Evolutionary conservation across 768 basidiomycete species (phyloP).

Genomic region (Mycena alexandri): DNA sequence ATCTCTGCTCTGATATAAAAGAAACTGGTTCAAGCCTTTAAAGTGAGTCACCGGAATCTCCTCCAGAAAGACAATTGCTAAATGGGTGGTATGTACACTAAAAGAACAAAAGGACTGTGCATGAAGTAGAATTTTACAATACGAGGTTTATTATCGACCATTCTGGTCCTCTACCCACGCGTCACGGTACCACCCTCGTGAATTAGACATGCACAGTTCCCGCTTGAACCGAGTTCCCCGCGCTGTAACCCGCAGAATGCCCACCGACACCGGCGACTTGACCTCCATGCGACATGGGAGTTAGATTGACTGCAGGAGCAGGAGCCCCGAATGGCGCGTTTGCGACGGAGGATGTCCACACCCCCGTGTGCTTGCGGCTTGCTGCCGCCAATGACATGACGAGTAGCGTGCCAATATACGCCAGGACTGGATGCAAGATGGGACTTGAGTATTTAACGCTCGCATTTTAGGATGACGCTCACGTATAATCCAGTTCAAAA

Average conservation of each 20-base stretch:
- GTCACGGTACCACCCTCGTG: too few relatives aligned
- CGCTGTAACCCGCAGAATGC: not conserved
- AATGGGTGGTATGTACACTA: too few relatives aligned
- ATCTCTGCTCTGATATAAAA: too few relatives aligned
- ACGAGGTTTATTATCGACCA: too few relatives aligned
- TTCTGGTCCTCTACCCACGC: too few relatives aligned
- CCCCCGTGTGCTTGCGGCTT: conserved; percentile 19
- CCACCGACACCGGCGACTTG: not conserved
- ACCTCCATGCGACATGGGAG: not conserved
- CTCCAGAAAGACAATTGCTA: too few relatives aligned
- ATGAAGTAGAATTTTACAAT: too few relatives aligned
- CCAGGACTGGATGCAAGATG: conserved; percentile 2
- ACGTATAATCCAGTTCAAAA: conserved; percentile 28
- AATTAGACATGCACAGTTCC: not conserved
- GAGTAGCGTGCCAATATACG: conserved; percentile 7
- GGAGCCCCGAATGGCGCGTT: conserved; percentile 5
- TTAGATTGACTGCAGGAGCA: not conserved
- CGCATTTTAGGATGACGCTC: not conserved
- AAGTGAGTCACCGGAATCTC: too few relatives aligned
- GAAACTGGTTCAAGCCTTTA: too few relatives aligned
- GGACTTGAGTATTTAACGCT: too few relatives aligned
- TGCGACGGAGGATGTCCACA: conserved; percentile 24
- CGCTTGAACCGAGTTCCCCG: conserved; percentile 1
- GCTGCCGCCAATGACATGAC: conserved; percentile 13
- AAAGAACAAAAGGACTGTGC: too few relatives aligned